A percentile compares a stretch with the other conserved stretches of the same genome.
phyloP scores from a whole-genome alignment of 768 basidiomycete genomes.

The Tylopilus plumbeoviolaceoides region DNA sequence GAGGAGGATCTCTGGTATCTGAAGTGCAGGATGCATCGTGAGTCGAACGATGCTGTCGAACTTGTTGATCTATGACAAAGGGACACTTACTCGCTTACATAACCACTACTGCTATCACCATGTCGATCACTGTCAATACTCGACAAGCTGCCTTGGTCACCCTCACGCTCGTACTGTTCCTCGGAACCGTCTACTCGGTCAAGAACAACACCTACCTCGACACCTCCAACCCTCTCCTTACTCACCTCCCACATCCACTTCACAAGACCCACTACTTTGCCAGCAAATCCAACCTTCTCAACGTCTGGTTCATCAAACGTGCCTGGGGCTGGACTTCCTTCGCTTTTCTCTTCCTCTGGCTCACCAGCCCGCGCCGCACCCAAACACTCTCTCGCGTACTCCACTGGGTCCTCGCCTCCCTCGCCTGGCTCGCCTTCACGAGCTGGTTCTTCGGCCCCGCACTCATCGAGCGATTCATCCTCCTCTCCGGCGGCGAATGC shows the following conservation, averaged over 20 bases:
- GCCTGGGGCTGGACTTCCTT: conserved; percentile 89
- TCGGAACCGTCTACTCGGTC: conserved; percentile 67
- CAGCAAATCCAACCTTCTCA: conserved; percentile 74
- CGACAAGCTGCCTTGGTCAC: conserved; percentile 36
- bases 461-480: conserved; percentile 61
- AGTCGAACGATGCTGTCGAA: too few relatives aligned
- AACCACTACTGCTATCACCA: too few relatives aligned
- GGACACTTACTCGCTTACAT: too few relatives aligned
- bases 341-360: conserved; percentile 55
- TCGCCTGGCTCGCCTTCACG: conserved; percentile 71
- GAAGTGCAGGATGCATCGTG: too few relatives aligned
- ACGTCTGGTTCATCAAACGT: conserved; percentile 83
- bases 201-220: conserved; percentile 69
- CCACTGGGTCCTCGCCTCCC: conserved; percentile 57
- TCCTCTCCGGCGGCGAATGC: conserved; percentile 73
- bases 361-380: conserved; percentile 48
- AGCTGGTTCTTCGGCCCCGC: conserved; percentile 88
- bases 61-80: background rate
- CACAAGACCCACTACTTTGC: conserved; percentile 69
- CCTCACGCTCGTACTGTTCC: conserved; percentile 44
- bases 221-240: conserved; percentile 74
- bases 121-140: conserved; percentile 16
- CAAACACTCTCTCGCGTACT: conserved; percentile 41
- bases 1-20: too few relatives aligned
- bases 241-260: conserved; percentile 66